Conservation (phyloP, 2,329 filamentous ascomycete species). For the Biscogniauxia mediterranea region DNA sequence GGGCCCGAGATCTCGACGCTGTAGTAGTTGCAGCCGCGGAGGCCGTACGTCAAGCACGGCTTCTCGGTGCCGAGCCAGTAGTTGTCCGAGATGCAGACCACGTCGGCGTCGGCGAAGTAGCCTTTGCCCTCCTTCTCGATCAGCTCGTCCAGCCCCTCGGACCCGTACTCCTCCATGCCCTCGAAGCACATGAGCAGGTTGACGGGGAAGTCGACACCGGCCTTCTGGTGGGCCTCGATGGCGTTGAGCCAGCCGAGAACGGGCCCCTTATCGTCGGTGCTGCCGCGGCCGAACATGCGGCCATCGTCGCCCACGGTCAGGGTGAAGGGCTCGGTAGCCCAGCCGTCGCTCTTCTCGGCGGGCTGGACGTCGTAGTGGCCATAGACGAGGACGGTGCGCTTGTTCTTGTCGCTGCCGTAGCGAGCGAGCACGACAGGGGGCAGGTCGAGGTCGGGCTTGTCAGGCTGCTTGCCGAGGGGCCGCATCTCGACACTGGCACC, state of each 20-base stretch:
- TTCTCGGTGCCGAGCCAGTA: constrained; percentile 99
- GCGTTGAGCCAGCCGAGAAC: constrained; percentile 97
- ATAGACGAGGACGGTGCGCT: constrained; percentile 94
- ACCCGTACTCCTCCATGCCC: constrained; percentile 99
- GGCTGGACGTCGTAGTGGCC: constrained; percentile 99
- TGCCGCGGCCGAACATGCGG: constrained; percentile 93
- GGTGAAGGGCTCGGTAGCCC: constrained; percentile 92
- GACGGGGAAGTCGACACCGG: constrained; percentile 89
- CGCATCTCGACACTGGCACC: constrained; percentile 87
- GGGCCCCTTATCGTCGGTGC: constrained; percentile 96
- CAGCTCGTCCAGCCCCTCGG: constrained; percentile 92
- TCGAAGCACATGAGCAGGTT: constrained; percentile 99
- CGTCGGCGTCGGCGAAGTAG: constrained; percentile 93
- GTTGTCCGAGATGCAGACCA: constrained; percentile 98
- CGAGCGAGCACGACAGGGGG: constrained; percentile 89
- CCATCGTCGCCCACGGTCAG: constrained; percentile 85
- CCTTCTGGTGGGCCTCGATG: constrained; percentile 96
- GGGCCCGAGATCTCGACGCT: constrained; percentile 86
- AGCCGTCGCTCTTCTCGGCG: constrained; percentile 88
- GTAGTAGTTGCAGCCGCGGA: constrained; percentile 98
- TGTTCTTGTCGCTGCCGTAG: constrained; percentile 88
- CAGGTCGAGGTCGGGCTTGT: constrained; percentile 84
- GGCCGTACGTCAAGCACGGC: constrained; percentile 94
- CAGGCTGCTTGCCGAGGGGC: constrained; percentile 85
- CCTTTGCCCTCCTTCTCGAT: constrained; percentile 88